Base-by-base conservation (phyloP, 2,329 filamentous ascomycete species). In the Cytospora schulzeri region DNA sequence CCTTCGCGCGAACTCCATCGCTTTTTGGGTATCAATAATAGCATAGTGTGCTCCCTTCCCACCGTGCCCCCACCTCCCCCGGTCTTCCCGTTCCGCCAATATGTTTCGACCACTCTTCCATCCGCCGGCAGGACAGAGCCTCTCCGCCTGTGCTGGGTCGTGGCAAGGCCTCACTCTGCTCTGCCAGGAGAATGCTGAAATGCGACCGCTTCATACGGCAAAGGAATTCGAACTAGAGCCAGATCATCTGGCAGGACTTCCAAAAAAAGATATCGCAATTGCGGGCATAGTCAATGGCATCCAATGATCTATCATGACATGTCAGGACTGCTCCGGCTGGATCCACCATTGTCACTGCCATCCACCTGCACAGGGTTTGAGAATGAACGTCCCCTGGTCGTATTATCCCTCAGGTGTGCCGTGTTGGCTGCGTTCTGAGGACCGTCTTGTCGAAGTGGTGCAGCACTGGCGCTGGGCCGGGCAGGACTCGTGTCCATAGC, bases 241-340 rank as follows among this genome's bases (percentile, higher is more conserved):
- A 14, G 4, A 24, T 22, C 19, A 12, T 24, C 41, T 45, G 12
- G 45, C 45, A 24, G 45, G 11, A 4, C 45, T n/a, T 48, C 11
- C n/a, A 24, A 14, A 48, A 2, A 48, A 48, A 3, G n/a, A 9
- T 22, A 11, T 48, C 45, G 22, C 11, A 12, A 24, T 48, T 24
- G n/a, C 12, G 45, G 19, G 22, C 26, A 28, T n/a, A 48, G 45
- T 7, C n/a, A 48, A 48, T 48, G 45, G 3, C n/a, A 48, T 14
- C 11, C 45, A 14, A 14, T 48, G 2, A 3, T 6, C 12, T 41
- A 4, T 61, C 60, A 61, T 60, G 41, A 48, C 22, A 29, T 26
- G 7, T 45, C 55, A 22, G 62, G 65, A 19, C 65, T 65, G 41
- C 65, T 67, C 12, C 65, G 56, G 57, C 65, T 67, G 22, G 65